Base-by-base conservation (phyloP, 148 eudicot genomes). In the Beta vulgaris region DNA sequence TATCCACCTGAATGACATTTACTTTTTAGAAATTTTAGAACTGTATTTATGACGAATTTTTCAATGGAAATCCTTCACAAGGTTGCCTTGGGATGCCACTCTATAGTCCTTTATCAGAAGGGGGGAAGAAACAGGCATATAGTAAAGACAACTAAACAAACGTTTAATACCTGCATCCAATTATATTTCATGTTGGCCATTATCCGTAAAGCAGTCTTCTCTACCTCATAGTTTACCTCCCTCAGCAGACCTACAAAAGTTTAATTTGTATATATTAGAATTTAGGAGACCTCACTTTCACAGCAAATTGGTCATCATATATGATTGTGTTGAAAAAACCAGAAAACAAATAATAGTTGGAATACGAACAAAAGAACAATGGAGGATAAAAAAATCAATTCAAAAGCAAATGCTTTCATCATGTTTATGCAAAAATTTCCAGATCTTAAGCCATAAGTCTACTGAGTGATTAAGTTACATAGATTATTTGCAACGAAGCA, bases 141-240 rank as follows among this genome's bases (percentile, higher is more conserved):
- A 2, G 46, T 32, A 43, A 23, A 55, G 8, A 72, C 26, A 69
- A 16, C 14, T 43, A 8, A 34, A 61, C 25, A 5, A 61, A 19
- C 8, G 7, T 34, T 53, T 23, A n/a, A 63, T 64, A 91, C 98
- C 96, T 91, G 96, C 92, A 93, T 89, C 98, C 98, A 93, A 83
- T 93, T 89, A 40, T 87, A 86, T 80, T 93, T 93, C 98, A 93
- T 93, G 88, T 91, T 91, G 64, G 92, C 87, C 72, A 91, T 80
- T 74, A 93, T 88, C 34, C 83, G 90, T 69, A 91, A 83, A 36
- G 98, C 93, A 66, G 94, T 91, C 74, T 31, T 82, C 71, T 81
- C 77, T 53, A 93, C 83, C 26, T 68, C 79, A 63, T 60, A 79
- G 76, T 79, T 78, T 42, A n/a, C 74, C 26, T 72, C 81, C 73